These are phyloP conservation scores for Botrytis aclada DNA, from an alignment of 2,329 filamentous ascomycete genomes.

Conservation along the genomic window DNA sequence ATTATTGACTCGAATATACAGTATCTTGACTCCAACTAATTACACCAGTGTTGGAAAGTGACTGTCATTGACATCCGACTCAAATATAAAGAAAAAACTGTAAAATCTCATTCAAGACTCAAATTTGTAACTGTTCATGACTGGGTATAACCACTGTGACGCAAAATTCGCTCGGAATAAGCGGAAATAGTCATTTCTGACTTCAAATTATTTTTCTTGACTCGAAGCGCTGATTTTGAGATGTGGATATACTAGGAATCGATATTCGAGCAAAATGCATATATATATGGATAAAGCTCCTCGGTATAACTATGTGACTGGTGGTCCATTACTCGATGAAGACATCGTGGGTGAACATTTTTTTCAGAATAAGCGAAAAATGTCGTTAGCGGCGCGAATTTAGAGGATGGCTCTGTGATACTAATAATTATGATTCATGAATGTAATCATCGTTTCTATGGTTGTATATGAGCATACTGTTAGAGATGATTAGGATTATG, in stretches of 20 bases:
- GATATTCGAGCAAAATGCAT: neutral
- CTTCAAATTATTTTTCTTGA: neutral
- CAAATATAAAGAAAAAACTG: neutral
- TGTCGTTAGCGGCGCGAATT: neutral
- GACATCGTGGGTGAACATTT: neutral
- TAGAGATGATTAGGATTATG: neutral
- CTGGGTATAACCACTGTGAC: neutral
- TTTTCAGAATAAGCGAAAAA: neutral
- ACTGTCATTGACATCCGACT: neutral
- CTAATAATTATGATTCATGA: neutral
- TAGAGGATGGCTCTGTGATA: neutral
- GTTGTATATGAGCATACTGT: neutral
- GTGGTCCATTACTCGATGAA: neutral
- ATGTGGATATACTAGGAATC: neutral
- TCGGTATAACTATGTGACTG: too few species aligned
- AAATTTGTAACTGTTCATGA: accelerated
- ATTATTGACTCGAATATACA: neutral
- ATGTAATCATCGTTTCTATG: neutral
- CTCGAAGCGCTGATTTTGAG: accelerated
- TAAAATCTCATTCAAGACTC: neutral
- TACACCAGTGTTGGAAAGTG: neutral
- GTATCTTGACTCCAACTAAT: neutral
- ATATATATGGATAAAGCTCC: too few species aligned
- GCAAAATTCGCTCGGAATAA: neutral
- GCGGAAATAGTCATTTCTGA: neutral